Evolutionary conservation across 805 yeast species (phyloP).

Genomic region (Spathaspora sp.): DNA sequence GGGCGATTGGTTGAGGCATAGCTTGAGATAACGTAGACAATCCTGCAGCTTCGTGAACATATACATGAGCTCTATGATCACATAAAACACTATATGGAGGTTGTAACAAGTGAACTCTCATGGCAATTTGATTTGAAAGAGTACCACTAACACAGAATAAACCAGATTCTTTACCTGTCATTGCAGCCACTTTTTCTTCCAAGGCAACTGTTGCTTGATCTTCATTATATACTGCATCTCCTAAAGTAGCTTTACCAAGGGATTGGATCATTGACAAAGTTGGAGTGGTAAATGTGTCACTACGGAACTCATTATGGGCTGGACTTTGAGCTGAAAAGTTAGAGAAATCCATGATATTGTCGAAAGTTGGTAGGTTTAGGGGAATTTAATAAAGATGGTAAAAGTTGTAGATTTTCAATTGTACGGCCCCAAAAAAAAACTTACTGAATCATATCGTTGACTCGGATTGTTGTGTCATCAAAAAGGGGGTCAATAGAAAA

Average conservation of each 20-base stretch:
- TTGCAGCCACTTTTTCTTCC: slow-evolving; percentile 58
- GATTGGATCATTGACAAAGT: slow-evolving; percentile 63
- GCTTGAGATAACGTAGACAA: slow-evolving; percentile 86
- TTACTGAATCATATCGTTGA: not conserved
- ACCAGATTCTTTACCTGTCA: slow-evolving; percentile 80
- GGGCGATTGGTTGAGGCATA: slow-evolving; percentile 81
- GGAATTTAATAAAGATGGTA: not conserved
- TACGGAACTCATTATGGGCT: slow-evolving; percentile 39
- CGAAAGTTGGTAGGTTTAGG: not conserved
- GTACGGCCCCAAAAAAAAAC: not conserved
- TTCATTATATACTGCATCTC: slow-evolving; percentile 89
- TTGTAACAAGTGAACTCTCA: slow-evolving; percentile 69
- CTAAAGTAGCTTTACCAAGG: slow-evolving; percentile 55
- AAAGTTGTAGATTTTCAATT: not conserved
- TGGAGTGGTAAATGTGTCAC: slow-evolving; percentile 92
- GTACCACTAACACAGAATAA: slow-evolving; percentile 88
- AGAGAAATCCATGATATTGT: slow-evolving; percentile 8
- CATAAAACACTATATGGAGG: slow-evolving; percentile 87
- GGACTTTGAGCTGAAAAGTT: slow-evolving; percentile 14
- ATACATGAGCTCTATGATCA: slow-evolving; percentile 84
- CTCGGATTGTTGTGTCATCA: not conserved
- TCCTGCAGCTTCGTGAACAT: slow-evolving; percentile 86
- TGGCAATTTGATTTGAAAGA: slow-evolving; percentile 80
- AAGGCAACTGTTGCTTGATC: slow-evolving; percentile 66
- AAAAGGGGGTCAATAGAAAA: not conserved